Conservation (phyloP, 2,329 filamentous ascomycete species). For the Fusarium vanettenii region DNA sequence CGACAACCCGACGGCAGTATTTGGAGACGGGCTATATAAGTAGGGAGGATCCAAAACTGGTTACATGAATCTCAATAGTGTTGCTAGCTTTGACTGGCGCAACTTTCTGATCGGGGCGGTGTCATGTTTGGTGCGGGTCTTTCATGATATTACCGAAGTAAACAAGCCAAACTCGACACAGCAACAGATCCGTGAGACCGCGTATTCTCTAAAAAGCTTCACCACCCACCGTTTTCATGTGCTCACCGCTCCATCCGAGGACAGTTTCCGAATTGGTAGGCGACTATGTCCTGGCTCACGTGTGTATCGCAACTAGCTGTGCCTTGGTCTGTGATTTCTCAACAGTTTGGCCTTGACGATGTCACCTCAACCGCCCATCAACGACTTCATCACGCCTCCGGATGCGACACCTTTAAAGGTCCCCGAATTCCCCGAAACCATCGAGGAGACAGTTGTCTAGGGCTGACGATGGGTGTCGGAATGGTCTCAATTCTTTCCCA, state of each 20-base stretch:
- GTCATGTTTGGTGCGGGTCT: not conserved
- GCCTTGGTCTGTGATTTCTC: not conserved
- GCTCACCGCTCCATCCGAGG: not conserved
- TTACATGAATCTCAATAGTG: not conserved
- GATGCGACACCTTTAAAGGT: not conserved
- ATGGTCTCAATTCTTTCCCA: not conserved
- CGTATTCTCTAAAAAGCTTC: constrained; percentile 13
- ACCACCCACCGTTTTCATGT: not conserved
- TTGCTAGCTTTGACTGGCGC: not conserved
- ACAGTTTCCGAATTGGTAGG: not conserved
- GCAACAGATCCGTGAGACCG: not conserved
- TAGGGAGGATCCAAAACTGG: not conserved
- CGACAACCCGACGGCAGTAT: not conserved
- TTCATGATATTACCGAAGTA: not conserved
- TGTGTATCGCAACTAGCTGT: not conserved
- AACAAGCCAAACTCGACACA: constrained; percentile 5
- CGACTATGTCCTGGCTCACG: not conserved
- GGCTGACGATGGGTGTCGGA: not conserved
- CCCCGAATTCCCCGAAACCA: constrained; percentile 12
- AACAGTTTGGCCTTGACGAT: not conserved
- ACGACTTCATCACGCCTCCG: not conserved
- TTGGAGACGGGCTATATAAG: not conserved
- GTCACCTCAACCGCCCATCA: not conserved
- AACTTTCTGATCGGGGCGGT: not conserved
- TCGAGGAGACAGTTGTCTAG: constrained; percentile 1